These are phyloP conservation scores for Solidago caesia DNA, from an alignment of 129 eudicot species.

Conservation along the genomic window DNA sequence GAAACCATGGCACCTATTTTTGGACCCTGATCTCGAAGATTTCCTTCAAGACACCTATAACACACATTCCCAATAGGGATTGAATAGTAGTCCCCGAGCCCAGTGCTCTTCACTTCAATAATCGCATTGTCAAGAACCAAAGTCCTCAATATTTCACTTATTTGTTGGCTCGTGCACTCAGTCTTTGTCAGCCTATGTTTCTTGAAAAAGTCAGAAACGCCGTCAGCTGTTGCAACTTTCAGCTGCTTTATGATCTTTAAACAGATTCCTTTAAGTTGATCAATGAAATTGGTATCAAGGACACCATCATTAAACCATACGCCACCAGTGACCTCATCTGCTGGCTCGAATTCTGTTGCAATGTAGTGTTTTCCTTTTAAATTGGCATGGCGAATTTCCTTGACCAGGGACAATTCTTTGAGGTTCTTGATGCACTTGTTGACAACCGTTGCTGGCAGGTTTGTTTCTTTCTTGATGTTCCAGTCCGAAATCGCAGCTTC, in stretches of 20 bases:
- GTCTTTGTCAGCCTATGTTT: background rate
- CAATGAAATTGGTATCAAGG: conserved; percentile 45
- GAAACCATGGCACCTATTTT: conserved; percentile 46
- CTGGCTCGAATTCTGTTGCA: conserved; percentile 54
- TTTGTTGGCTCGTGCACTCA: conserved; percentile 37
- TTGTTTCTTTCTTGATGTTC: background rate
- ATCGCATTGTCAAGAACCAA: conserved; percentile 62
- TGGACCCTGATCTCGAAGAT: conserved; percentile 21
- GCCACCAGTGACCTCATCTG: conserved; percentile 62
- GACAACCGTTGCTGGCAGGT: background rate
- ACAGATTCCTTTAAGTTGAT: conserved; percentile 29
- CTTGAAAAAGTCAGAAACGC: conserved; percentile 26
- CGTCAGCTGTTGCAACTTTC: conserved; percentile 52
- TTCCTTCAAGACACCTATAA: conserved; percentile 42
- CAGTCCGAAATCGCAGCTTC: background rate
- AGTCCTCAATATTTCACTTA: conserved; percentile 42
- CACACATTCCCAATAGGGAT: conserved; percentile 60
- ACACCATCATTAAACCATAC: conserved; percentile 58
- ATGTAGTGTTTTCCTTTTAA: conserved; percentile 40
- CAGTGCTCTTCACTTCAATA: conserved; percentile 74
- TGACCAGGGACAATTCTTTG: conserved; percentile 29
- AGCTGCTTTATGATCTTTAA: conserved; percentile 15
- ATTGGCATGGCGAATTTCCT: conserved; percentile 43
- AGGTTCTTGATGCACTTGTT: conserved; percentile 21
- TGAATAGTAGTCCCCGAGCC: conserved; percentile 51